Evolutionary conservation across 2,329 filamentous ascomycete species (phyloP).

Genomic region (Xylaria sp.): DNA sequence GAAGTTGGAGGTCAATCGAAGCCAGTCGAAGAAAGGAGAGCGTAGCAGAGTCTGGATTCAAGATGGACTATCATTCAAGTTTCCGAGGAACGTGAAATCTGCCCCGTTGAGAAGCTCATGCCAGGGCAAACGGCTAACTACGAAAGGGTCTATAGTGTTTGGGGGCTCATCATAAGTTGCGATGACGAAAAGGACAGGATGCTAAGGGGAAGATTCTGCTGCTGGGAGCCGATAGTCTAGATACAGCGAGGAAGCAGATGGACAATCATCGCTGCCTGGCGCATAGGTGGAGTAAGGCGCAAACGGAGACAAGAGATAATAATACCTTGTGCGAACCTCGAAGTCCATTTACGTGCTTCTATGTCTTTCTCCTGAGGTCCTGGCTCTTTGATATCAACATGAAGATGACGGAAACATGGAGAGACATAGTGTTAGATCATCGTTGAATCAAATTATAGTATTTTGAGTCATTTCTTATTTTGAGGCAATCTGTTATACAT

Average conservation of each 20-base stretch:
- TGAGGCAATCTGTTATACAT: neutral
- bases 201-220: neutral
- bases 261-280: neutral
- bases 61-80: too few relatives aligned
- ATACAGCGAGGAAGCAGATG: neutral
- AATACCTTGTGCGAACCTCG: neutral
- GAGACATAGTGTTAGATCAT: too few relatives aligned
- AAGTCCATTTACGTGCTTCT: neutral
- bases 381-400: too few relatives aligned
- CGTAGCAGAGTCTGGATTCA: too few relatives aligned
- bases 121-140: neutral
- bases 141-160: neutral
- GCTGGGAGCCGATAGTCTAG: neutral
- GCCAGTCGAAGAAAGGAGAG: neutral
- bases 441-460: neutral
- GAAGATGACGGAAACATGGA: neutral
- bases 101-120: too few relatives aligned
- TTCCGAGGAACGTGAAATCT: too few relatives aligned
- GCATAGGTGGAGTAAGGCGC: conserved; percentile 12
- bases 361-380: neutral
- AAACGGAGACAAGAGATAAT: conserved; percentile 7
- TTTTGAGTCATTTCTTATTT: neutral
- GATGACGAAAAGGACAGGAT: conserved; percentile 12
- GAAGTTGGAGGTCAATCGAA: neutral
- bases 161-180: conserved; percentile 1